A percentile compares a stretch with the other conserved stretches of the same genome.
Conservation (phyloP, 495 filamentous ascomycete genomes). For the Friedmanniomyces endolithicus region DNA sequence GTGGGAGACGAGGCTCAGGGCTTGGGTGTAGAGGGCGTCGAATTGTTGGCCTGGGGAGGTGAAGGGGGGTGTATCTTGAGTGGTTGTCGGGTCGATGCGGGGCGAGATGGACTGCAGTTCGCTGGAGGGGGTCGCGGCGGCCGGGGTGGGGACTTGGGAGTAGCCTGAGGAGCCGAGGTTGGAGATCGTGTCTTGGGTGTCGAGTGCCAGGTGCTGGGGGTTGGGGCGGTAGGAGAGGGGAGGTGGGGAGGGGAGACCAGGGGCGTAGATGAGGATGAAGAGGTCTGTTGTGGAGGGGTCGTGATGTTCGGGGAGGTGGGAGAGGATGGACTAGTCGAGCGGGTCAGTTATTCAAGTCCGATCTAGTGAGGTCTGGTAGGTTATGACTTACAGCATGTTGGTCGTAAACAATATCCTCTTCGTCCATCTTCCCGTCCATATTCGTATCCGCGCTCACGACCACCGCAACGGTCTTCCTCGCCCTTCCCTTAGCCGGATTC, state of each 20-base stretch:
- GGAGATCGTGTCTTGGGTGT: slow-evolving; percentile 32
- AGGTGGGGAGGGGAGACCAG: slow-evolving; percentile 50
- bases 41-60: slow-evolving; percentile 39
- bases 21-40: slow-evolving; percentile 64
- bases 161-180: slow-evolving; percentile 69
- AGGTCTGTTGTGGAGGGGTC: slow-evolving; percentile 56
- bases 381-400: slow-evolving; percentile 65
- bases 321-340: slow-evolving; percentile 62
- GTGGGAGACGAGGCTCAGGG: slow-evolving; percentile 62
- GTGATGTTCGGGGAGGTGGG: slow-evolving; percentile 65
- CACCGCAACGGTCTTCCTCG: slow-evolving; percentile 61
- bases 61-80: slow-evolving; percentile 27
- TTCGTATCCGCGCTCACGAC: slow-evolving; percentile 66
- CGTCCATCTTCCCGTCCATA: slow-evolving; percentile 35
- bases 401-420: slow-evolving; percentile 44
- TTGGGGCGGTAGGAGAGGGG: slow-evolving; percentile 34
- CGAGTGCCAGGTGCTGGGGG: background rate
- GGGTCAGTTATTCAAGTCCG: background rate
- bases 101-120: slow-evolving; percentile 42
- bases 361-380: too few relatives aligned
- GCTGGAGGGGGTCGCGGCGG: slow-evolving; percentile 48
- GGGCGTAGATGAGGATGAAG: slow-evolving; percentile 81
- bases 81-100: slow-evolving; percentile 18
- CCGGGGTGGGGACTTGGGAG: slow-evolving; percentile 69
- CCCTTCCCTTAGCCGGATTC: slow-evolving; percentile 27